phyloP scores from a whole-genome alignment of 1,139 yeast genomes.

The Suhomyces atakaporum region DNA sequence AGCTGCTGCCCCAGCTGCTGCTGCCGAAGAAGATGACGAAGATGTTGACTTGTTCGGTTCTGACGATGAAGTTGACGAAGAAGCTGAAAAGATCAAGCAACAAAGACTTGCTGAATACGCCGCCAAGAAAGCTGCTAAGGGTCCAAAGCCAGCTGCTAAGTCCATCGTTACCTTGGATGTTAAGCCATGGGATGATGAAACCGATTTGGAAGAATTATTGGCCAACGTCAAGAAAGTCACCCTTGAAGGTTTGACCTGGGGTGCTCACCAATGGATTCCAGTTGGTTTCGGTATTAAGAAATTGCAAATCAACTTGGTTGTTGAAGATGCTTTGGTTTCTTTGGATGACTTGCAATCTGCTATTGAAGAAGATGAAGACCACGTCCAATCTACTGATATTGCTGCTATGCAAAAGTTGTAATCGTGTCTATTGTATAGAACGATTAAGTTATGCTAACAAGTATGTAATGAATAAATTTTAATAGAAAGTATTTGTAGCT shows the following conservation, averaged over 20 bases:
- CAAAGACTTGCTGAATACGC: conserved; percentile 97
- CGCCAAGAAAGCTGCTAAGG: conserved; percentile 96
- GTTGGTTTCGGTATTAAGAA: conserved; percentile 99
- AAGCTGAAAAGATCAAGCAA: conserved; percentile 94
- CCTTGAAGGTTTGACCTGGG: conserved; percentile 96
- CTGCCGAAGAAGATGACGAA: conserved; percentile 76
- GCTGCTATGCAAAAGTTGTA: conserved; percentile 98
- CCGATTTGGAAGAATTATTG: conserved; percentile 85
- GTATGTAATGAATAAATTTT: conserved; percentile 67
- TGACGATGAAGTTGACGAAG: conserved; percentile 94
- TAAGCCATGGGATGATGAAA: conserved; percentile 99
- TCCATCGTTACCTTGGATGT: conserved; percentile 95
- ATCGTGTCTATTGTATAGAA: conserved; percentile 28
- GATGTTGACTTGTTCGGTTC: conserved; percentile 96
- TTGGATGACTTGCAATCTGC: conserved; percentile 81
- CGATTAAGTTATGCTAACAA: conserved; percentile 13
- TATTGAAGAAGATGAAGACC: conserved; percentile 97
- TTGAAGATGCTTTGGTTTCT: conserved; percentile 96
- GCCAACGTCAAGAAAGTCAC: conserved; percentile 82
- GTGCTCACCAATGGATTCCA: conserved; percentile 94
- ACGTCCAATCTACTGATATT: conserved; percentile 96
- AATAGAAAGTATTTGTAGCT: conserved; percentile 30
- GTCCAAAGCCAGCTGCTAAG: conserved; percentile 98
- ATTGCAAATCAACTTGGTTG: conserved; percentile 97
- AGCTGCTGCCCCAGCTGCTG: conserved; percentile 47